These are phyloP conservation scores for Albifimbria verrucaria DNA, from an alignment of 2,329 filamentous ascomycete species.

Conservation along the genomic window DNA sequence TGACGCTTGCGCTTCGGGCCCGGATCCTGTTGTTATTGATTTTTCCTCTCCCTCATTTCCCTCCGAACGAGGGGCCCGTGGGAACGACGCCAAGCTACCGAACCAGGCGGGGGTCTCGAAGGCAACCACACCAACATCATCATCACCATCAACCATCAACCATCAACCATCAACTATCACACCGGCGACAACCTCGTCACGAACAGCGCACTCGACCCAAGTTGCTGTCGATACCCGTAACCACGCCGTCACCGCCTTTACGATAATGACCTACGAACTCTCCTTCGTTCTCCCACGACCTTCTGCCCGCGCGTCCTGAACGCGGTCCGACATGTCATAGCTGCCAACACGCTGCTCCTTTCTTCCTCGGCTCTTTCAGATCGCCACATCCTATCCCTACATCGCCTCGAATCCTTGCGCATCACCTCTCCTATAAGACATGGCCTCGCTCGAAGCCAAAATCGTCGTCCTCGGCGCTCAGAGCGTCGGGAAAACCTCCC, in stretches of 20 bases:
- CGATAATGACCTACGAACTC: not conserved
- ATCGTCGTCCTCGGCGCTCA: slow-evolving; percentile 78
- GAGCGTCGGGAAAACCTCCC: slow-evolving; percentile 75
- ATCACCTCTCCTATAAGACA: slow-evolving; percentile 16
- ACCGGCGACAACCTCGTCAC: not conserved
- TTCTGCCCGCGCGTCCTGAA: not conserved
- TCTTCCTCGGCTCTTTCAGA: too few relatives aligned
- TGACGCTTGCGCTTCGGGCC: not conserved
- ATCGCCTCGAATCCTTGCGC: not conserved
- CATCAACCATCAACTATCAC: not conserved
- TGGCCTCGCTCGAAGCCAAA: slow-evolving; percentile 72
- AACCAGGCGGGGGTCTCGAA: too few relatives aligned
- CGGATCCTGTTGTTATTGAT: not conserved
- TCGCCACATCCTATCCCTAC: not conserved
- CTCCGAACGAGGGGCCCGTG: not conserved
- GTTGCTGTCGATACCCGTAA: not conserved
- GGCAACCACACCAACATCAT: not conserved
- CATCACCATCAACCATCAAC: not conserved
- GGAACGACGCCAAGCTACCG: too few relatives aligned
- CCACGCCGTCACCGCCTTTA: not conserved
- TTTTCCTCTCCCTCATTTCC: not conserved
- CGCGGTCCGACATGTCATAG: not conserved
- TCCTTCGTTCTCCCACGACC: not conserved
- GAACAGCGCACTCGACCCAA: not conserved
- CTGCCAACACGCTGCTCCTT: too few relatives aligned